These are phyloP conservation scores for Zangia roseola DNA, from an alignment of 768 basidiomycete species.

Conservation along the genomic window DNA sequence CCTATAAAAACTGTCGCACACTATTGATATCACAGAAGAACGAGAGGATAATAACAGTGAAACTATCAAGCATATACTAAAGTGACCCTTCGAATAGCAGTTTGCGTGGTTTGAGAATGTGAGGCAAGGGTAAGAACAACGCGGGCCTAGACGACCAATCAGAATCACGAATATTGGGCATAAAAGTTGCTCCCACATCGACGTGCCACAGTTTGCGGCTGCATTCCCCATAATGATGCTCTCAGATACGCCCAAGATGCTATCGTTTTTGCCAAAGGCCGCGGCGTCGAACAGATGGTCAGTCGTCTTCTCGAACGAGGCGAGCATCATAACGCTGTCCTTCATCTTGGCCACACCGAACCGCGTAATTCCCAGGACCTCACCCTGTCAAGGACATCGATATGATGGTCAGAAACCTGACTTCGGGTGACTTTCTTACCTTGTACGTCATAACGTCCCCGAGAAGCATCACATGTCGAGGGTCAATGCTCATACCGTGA, in stretches of 20 bases:
- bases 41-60: too few species aligned
- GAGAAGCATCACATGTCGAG: slow-evolving; percentile 96
- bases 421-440: slow-evolving; percentile 39
- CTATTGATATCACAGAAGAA: too few species aligned
- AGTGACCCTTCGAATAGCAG: slow-evolving; percentile 37
- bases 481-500: slow-evolving; percentile 98
- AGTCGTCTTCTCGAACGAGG: slow-evolving; percentile 99
- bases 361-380: slow-evolving; percentile 96
- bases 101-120: slow-evolving; percentile 35
- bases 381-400: slow-evolving; percentile 55
- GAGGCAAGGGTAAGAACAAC: slow-evolving; percentile 31
- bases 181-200: slow-evolving; percentile 61
- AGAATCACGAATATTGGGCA: slow-evolving; percentile 1
- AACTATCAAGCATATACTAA: slow-evolving; percentile 2
- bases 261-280: slow-evolving; percentile 92
- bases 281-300: slow-evolving; percentile 99
- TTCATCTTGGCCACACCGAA: slow-evolving; percentile 99
- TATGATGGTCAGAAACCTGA: not conserved
- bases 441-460: slow-evolving; percentile 99
- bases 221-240: slow-evolving; percentile 99
- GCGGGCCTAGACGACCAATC: slow-evolving; percentile 31
- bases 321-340: slow-evolving; percentile 97
- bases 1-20: too few species aligned
- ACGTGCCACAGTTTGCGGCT: slow-evolving; percentile 91
- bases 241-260: slow-evolving; percentile 95